Base-by-base conservation (phyloP, 2,329 filamentous ascomycete genomes). In the Aurifilum marmelostoma region DNA sequence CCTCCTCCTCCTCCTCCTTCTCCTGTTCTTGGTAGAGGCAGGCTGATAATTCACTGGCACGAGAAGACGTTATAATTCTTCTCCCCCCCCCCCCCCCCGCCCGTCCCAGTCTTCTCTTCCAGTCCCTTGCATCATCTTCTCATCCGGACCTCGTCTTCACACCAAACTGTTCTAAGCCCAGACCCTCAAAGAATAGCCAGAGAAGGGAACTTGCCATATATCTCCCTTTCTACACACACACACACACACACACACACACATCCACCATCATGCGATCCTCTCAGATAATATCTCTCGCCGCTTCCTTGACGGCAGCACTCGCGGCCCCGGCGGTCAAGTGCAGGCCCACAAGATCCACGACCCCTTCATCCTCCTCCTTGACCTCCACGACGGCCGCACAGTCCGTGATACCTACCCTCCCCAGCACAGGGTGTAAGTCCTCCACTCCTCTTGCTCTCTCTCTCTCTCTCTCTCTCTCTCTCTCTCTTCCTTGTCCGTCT, bases 361-460 rank as follows among this genome's bases (percentile, higher is more conserved):
- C 43, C 43, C n/a, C 43, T 47, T 47, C 43, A 1, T 47, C 43
- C 21, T 47, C 43, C 21, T n/a, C 43, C 43, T n/a, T 47, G 43
- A n/a, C 43, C 43, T 47, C 43, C 43, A n/a, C 43, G 6, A 8
- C 21, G 43, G 43, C 43, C 21, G n/a, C 43, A 7, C 24, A 16
- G 14, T 27, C 70, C n/a, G 67, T 72, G 16, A 73, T 72, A 21
- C 77, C 79, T 58, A 75, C 72, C 29, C 76, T 85, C 18, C 83
- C 82, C 41, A 76, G 76, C 65, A 83, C 75, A n/a, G 76, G 76
- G 70, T 77, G 79, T 79, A 75, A 70, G 76, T 74, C 27, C 58
- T 29, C n/a, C n/a, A n/a, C n/a, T n/a, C n/a, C n/a, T 34, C 8
- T 34, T 34, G 34, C n/a, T 34, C 34, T 34, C 34, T n/a, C 5